These are phyloP conservation scores for Rutstroemia sp. DNA, from an alignment of 2,329 filamentous ascomycete species.

Conservation along the genomic window DNA sequence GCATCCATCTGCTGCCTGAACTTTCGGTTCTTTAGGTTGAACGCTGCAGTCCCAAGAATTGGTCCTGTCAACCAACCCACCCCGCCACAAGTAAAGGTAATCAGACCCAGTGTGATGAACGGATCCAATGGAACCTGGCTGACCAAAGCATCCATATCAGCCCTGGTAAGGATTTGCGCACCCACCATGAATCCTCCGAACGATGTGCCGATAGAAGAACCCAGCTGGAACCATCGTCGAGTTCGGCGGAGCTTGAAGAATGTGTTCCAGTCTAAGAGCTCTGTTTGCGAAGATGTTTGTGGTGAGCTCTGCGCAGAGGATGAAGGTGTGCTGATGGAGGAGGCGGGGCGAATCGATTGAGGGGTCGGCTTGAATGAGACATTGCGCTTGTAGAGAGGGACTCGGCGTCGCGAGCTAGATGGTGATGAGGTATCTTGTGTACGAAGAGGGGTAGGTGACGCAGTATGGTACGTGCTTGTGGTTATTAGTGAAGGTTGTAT, in stretches of 20 bases:
- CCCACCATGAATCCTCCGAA: conserved; percentile 54
- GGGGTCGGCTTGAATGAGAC: conserved; percentile 19
- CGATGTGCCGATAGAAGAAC: conserved; percentile 63
- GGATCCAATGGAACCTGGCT: conserved; percentile 77
- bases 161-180: conserved; percentile 58
- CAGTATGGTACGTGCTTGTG: conserved; percentile 20
- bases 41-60: conserved; percentile 70
- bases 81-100: conserved; percentile 69
- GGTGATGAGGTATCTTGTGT: conserved; percentile 13
- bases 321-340: conserved; percentile 15
- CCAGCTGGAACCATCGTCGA: conserved; percentile 75
- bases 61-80: conserved; percentile 85
- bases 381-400: conserved; percentile 23
- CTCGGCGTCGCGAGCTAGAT: conserved; percentile 15
- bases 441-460: conserved; percentile 18
- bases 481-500: conserved; percentile 25
- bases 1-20: conserved; percentile 66
- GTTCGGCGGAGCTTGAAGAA: conserved; percentile 88
- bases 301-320: conserved; percentile 9
- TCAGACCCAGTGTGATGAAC: conserved; percentile 74
- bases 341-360: conserved; percentile 13
- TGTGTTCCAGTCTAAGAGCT: conserved; percentile 68
- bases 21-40: conserved; percentile 67
- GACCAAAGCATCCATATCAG: conserved; percentile 65
- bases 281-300: conserved; percentile 7